Evolutionary conservation across 768 basidiomycete genomes (phyloP).

Genomic region (Tephrocybe sp.): DNA sequence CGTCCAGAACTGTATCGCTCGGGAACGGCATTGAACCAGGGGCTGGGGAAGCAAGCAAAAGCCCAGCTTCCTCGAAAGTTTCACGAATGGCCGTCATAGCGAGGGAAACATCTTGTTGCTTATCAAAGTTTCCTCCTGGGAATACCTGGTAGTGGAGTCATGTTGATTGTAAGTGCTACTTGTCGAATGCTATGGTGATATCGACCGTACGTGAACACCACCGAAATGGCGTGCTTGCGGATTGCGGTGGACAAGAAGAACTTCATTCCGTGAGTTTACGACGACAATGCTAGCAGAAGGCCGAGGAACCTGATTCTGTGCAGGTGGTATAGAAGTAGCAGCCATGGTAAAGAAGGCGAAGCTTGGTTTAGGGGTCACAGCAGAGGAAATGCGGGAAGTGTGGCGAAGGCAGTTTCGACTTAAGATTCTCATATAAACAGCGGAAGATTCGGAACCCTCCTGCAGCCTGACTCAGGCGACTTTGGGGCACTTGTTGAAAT

Average conservation of each 20-base stretch:
- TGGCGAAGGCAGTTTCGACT: not conserved
- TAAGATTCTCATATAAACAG: constrained; percentile 5
- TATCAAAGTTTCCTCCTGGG: constrained; percentile 70
- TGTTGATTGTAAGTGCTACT: not conserved
- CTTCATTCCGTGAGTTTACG: constrained; percentile 63
- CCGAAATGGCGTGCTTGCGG: constrained; percentile 61
- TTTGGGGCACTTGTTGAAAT: no score
- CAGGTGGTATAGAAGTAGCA: not conserved
- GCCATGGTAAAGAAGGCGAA: constrained; percentile 10
- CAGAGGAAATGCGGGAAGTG: not conserved
- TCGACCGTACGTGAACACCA: constrained; percentile 56
- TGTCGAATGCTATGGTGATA: constrained; percentile 4
- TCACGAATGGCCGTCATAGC: constrained; percentile 68
- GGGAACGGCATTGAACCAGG: constrained; percentile 16
- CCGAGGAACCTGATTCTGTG: constrained; percentile 34
- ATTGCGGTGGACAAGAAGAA: constrained; percentile 69
- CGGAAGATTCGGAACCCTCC: not conserved
- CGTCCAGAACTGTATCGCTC: constrained; percentile 42
- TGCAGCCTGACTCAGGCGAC: not conserved
- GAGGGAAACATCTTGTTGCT: constrained; percentile 54
- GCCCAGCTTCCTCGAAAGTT: constrained; percentile 74
- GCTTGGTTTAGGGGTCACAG: not conserved
- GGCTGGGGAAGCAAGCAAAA: constrained; percentile 52
- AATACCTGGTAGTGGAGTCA: constrained; percentile 72
- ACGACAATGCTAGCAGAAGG: constrained; percentile 68